Evolutionary conservation across 805 yeast species (phyloP).

Genomic region (Schizosaccharomyces cryophilus): DNA sequence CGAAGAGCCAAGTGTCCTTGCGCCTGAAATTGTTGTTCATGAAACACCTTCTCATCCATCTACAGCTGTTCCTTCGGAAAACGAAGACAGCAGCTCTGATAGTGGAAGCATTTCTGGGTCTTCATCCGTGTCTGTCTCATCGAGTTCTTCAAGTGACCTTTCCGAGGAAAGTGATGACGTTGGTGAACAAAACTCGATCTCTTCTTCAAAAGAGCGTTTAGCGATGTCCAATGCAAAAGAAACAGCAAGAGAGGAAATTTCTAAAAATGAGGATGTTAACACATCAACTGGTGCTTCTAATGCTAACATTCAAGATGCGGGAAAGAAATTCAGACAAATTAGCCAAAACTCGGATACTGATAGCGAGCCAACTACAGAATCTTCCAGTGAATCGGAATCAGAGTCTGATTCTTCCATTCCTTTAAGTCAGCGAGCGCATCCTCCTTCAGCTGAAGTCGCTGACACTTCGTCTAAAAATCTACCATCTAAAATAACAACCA

Average conservation of each 20-base stretch:
- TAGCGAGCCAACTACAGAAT: neutral
- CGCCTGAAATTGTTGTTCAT: neutral
- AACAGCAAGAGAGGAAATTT: too few species aligned
- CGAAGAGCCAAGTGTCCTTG: neutral
- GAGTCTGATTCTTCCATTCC: neutral
- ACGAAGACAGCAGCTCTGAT: neutral
- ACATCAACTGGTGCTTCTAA: too few species aligned
- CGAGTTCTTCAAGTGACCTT: neutral
- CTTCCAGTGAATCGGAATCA: neutral
- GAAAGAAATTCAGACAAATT: neutral
- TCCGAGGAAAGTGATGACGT: neutral
- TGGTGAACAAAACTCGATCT: too few species aligned
- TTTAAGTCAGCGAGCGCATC: neutral
- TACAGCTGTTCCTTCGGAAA: neutral
- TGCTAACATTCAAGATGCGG: neutral
- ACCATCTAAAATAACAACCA: neutral
- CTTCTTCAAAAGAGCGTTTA: too few species aligned
- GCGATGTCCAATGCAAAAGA: too few species aligned
- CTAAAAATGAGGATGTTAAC: too few species aligned
- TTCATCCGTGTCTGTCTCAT: neutral
- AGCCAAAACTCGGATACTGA: neutral
- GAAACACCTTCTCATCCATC: neutral
- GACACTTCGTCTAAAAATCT: too few species aligned
- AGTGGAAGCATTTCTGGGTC: neutral
- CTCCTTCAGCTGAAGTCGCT: too few species aligned